Evolutionary conservation across 345 rosid species (phyloP).

Genomic region (Atalantia buxifolia): DNA sequence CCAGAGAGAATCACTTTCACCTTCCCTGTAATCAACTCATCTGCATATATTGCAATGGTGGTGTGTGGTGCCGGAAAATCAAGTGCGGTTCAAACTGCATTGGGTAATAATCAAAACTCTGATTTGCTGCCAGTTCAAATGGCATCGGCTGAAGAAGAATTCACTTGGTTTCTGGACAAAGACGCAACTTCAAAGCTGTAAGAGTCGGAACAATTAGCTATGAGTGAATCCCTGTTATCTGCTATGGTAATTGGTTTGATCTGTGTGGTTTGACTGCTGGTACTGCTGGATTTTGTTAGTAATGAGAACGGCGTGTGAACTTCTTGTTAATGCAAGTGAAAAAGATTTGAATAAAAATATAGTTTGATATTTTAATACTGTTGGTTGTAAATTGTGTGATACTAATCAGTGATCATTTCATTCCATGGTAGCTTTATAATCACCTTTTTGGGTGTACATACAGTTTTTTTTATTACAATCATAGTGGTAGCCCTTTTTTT

Average conservation of each 20-base stretch:
- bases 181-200: slow-evolving; percentile 74
- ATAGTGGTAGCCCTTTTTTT: neutral
- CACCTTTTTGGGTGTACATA: neutral
- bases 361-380: neutral
- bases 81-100: slow-evolving; percentile 47
- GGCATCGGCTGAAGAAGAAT: slow-evolving; percentile 69
- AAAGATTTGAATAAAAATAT: neutral
- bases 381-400: neutral
- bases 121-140: slow-evolving; percentile 53
- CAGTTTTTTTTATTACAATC: too few species aligned
- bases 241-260: neutral
- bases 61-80: slow-evolving; percentile 72
- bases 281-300: neutral
- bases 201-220: neutral
- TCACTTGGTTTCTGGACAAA: slow-evolving; percentile 84
- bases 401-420: neutral
- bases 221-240: neutral
- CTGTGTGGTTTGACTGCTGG: neutral
- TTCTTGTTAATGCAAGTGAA: neutral
- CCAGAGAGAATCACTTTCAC: slow-evolving; percentile 82
- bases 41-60: slow-evolving; percentile 68
- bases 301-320: neutral
- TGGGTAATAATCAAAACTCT: slow-evolving; percentile 35
- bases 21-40: slow-evolving; percentile 81
- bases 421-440: neutral